phyloP scores from a whole-genome alignment of 805 yeast genomes.

The Yarrowia sp. region DNA sequence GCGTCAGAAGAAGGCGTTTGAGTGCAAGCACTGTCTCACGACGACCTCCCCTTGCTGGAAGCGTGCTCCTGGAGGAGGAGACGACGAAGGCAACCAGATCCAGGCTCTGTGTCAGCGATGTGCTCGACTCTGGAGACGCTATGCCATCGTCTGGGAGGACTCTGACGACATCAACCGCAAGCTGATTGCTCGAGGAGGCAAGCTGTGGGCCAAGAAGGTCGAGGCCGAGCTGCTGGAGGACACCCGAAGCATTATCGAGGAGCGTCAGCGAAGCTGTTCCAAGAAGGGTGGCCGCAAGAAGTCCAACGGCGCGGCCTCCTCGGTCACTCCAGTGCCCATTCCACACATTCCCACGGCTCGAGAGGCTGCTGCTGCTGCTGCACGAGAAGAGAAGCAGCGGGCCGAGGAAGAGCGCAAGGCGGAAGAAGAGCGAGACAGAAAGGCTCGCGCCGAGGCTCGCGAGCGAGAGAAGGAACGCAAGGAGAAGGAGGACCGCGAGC shows the following conservation, averaged over 20 bases:
- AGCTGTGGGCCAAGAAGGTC: conserved; percentile 56
- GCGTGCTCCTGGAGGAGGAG: conserved; percentile 60
- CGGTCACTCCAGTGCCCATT: background rate
- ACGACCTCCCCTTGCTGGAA: conserved; percentile 61
- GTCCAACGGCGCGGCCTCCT: background rate
- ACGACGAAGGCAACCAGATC: conserved; percentile 38
- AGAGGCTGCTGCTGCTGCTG: conserved; percentile 27
- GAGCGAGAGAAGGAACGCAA: conserved; percentile 30
- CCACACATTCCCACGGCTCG: conserved; percentile 23
- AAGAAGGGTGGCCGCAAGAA: conserved; percentile 23
- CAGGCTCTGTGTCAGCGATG: conserved; percentile 79
- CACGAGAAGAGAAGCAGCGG: conserved; percentile 28
- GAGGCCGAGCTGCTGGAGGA: conserved; percentile 67
- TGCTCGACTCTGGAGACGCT: conserved; percentile 87
- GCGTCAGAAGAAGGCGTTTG: conserved; percentile 44
- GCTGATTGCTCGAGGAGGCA: conserved; percentile 45
- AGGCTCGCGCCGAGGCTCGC: conserved; percentile 14
- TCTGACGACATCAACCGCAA: conserved; percentile 65
- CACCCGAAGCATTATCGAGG: conserved; percentile 36
- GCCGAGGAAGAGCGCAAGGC: conserved; percentile 28
- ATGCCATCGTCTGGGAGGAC: conserved; percentile 82
- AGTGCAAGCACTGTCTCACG: conserved; percentile 73
- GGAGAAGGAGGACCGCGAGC: conserved; percentile 26
- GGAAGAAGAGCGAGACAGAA: conserved; percentile 29
- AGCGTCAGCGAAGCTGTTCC: conserved; percentile 33